A percentile compares a stretch with the other conserved stretches of the same genome.
These are phyloP conservation scores for Pulveroboletus sp. DNA, from an alignment of 768 basidiomycete species.

Conservation along the genomic window DNA sequence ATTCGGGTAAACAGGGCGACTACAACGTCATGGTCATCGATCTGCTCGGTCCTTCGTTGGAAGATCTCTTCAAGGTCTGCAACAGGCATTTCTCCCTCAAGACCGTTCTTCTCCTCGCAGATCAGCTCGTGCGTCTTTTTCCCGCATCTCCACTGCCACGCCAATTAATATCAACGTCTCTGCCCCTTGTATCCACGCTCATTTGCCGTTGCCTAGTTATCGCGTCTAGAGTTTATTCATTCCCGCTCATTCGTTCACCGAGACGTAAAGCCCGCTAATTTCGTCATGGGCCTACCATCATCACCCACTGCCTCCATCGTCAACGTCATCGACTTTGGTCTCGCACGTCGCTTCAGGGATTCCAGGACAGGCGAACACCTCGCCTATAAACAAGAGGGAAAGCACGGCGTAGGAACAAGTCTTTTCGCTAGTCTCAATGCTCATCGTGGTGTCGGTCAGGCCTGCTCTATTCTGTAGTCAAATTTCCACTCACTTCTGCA, in stretches of 20 bases:
- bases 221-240: slow-evolving; percentile 96
- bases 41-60: slow-evolving; percentile 86
- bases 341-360: slow-evolving; percentile 77
- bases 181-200: slow-evolving; percentile 17
- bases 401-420: slow-evolving; percentile 77
- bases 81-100: slow-evolving; percentile 93
- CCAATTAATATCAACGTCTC: slow-evolving; percentile 8
- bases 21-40: slow-evolving; percentile 99
- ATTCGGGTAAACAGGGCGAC: slow-evolving; percentile 87
- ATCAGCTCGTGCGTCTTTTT: slow-evolving; percentile 75
- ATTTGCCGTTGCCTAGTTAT: slow-evolving; percentile 55
- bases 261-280: slow-evolving; percentile 98
- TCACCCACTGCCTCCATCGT: slow-evolving; percentile 68
- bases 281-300: slow-evolving; percentile 79
- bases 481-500: background rate
- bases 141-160: background rate
- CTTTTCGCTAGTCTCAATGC: slow-evolving; percentile 75
- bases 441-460: slow-evolving; percentile 71
- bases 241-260: slow-evolving; percentile 93
- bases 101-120: slow-evolving; percentile 89
- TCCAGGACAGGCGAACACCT: slow-evolving; percentile 62
- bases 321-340: slow-evolving; percentile 90
- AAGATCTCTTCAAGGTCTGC: slow-evolving; percentile 85
- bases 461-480: background rate
- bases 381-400: slow-evolving; percentile 67